Percentiles rank a stretch among this genome's conserved stretches.
Conservation (phyloP, 352 stramenopile genomes). For the Globisporangium perplexum region DNA sequence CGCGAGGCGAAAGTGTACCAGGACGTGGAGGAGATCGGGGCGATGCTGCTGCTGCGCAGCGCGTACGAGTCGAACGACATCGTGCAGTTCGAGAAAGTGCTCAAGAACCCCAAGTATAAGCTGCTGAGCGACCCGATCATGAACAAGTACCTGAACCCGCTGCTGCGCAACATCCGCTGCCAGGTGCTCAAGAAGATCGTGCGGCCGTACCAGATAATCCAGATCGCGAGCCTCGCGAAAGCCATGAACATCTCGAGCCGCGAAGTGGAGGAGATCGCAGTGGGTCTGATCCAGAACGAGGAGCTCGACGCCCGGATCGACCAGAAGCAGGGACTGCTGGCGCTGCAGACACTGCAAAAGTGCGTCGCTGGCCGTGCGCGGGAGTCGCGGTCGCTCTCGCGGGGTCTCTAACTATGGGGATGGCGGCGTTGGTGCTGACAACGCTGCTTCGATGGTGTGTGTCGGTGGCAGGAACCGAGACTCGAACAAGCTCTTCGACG, state of each 20-base stretch:
- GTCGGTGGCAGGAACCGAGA: constrained; percentile 32
- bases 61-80: constrained; percentile 90
- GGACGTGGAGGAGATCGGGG: constrained; percentile 72
- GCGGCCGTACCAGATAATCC: constrained; percentile 88
- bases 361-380: constrained; percentile 10
- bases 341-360: constrained; percentile 49
- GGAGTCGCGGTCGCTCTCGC: neutral
- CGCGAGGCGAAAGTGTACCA: constrained; percentile 91
- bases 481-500: constrained; percentile 62
- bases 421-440: neutral
- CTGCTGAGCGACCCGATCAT: constrained; percentile 94
- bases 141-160: constrained; percentile 83
- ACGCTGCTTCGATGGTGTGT: neutral
- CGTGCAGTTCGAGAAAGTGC: constrained; percentile 89
- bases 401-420: neutral
- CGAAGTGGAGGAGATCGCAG: constrained; percentile 89
- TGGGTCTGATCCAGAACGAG: constrained; percentile 90
- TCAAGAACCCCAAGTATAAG: constrained; percentile 88
- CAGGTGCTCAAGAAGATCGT: constrained; percentile 91
- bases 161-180: constrained; percentile 91
- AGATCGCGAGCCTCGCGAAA: constrained; percentile 78
- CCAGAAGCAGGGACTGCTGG: constrained; percentile 61
- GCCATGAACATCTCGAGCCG: constrained; percentile 86
- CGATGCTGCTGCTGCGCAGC: constrained; percentile 63
- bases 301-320: constrained; percentile 89